Evolutionary conservation across 192 early-diverging fungal species (phyloP).

Genomic region (Paraglomus brasilianum): DNA sequence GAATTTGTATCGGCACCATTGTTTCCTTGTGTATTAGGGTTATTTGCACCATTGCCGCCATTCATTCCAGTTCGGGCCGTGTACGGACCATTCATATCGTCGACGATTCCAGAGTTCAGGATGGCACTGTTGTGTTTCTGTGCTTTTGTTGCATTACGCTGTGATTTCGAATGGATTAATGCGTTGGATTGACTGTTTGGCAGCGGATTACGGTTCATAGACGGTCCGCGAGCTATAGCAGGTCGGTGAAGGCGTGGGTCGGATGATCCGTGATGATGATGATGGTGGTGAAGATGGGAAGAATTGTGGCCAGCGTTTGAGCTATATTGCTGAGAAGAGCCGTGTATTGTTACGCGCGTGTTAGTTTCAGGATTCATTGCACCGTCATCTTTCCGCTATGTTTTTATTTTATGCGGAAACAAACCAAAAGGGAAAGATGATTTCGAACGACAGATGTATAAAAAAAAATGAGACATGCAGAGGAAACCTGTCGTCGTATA

Average conservation of each 20-base stretch:
- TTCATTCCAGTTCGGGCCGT: constrained; percentile 23
- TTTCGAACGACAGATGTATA: no score
- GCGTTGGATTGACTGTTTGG: constrained; percentile 6
- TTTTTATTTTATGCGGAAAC: no score
- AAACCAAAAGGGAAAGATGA: constrained; percentile 25
- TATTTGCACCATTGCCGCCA: constrained; percentile 27
- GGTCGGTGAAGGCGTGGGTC: constrained; percentile 27
- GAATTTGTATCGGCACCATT: constrained; percentile 28
- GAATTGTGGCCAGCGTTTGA: constrained; percentile 24
- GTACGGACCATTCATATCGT: constrained; percentile 26
- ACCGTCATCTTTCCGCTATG: constrained; percentile 31
- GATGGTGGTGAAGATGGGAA: constrained; percentile 27
- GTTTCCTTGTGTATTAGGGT: constrained; percentile 13
- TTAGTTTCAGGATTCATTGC: constrained; percentile 29
- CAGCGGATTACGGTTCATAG: constrained; percentile 28
- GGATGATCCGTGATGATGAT: constrained; percentile 19
- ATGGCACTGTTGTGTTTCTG: constrained; percentile 12
- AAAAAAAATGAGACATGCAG: no score
- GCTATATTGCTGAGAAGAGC: constrained; percentile 33
- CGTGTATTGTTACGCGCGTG: constrained; percentile 24
- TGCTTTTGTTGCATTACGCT: neutral
- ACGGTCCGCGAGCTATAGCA: constrained; percentile 26
- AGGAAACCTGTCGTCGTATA: no score
- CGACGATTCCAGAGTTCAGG: constrained; percentile 13
- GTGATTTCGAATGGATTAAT: neutral